Conservation (phyloP, 164 flowering plant species). For the Piper betle region DNA sequence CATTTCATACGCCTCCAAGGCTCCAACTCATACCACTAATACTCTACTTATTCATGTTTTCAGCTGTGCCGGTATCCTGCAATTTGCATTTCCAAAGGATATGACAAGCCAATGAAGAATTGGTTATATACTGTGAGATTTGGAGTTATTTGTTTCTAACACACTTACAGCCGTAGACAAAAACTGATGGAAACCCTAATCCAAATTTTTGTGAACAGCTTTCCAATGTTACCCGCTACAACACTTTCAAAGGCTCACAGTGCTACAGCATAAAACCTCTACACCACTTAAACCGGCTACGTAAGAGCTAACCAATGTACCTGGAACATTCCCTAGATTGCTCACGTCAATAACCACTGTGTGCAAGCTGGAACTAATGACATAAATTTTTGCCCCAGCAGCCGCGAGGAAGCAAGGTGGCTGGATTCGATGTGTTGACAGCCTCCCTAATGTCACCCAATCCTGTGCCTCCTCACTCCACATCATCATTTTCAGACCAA, state of each 20-base stretch:
- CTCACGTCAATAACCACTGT: conserved; percentile 52
- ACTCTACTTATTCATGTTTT: no score
- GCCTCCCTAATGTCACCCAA: conserved; percentile 59
- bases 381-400: conserved; percentile 43
- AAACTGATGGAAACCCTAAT: no score
- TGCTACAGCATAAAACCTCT: conserved; percentile 50
- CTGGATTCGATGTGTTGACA: conserved; percentile 39
- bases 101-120: no score
- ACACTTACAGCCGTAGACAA: no score
- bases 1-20: no score
- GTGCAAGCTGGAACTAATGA: conserved; percentile 65
- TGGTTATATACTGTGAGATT: no score
- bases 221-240: not conserved
- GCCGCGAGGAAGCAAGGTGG: conserved; percentile 79
- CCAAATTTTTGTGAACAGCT: no score
- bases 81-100: no score
- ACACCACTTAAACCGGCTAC: conserved; percentile 26
- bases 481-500: conserved; percentile 61
- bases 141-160: no score
- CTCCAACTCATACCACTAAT: no score
- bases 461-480: conserved; percentile 45
- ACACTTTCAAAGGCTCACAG: conserved; percentile 30
- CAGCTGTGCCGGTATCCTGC: no score
- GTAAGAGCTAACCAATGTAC: conserved; percentile 50
- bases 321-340: conserved; percentile 20